Percentiles rank a stretch among this genome's conserved stretches.
These are phyloP conservation scores for Mercurialis annua DNA, from an alignment of 345 rosid genomes.

Conservation along the genomic window DNA sequence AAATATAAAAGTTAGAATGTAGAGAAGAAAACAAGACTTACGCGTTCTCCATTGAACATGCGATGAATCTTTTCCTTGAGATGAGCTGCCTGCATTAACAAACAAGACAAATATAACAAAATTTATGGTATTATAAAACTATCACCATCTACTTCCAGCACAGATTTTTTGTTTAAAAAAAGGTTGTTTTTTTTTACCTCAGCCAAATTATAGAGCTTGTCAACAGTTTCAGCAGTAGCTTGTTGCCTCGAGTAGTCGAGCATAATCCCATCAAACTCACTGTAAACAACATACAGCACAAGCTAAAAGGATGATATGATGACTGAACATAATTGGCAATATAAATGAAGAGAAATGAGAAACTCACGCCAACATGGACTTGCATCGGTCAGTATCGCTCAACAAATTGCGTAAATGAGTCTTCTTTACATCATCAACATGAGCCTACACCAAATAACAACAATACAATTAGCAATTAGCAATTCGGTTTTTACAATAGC, in stretches of 20 bases:
- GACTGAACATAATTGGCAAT: no score
- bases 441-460: conserved; percentile 35
- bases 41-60: conserved; percentile 84
- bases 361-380: conserved; percentile 70
- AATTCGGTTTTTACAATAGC: no score
- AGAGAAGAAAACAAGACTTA: conserved; percentile 32
- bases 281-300: conserved; percentile 16
- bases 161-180: no score
- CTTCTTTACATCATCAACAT: conserved; percentile 66
- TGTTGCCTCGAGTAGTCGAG: conserved; percentile 81
- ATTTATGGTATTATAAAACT: neutral
- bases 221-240: conserved; percentile 59
- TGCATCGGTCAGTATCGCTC: conserved; percentile 63
- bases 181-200: no score
- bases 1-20: neutral
- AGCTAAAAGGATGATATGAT: no score
- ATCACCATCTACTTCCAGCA: neutral
- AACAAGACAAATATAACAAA: neutral
- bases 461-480: no score
- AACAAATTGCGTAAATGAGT: conserved; percentile 80
- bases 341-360: neutral
- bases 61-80: conserved; percentile 67
- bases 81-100: conserved; percentile 55
- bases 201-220: conserved; percentile 67
- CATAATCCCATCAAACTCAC: conserved; percentile 71